Evolutionary conservation across 768 basidiomycete species (phyloP).

Genomic region (Boletellus ananas): DNA sequence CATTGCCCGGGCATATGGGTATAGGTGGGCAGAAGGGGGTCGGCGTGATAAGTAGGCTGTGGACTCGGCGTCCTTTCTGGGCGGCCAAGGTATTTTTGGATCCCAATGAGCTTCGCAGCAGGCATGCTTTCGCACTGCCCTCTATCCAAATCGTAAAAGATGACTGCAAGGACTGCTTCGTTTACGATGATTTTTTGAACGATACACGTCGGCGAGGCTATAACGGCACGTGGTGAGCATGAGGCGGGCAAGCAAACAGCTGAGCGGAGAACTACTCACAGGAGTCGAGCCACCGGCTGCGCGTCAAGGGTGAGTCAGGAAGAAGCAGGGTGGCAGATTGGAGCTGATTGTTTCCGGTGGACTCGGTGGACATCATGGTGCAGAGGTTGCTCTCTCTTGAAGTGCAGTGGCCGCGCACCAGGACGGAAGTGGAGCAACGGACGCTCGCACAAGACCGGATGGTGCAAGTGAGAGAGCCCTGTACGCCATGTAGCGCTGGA

Average conservation of each 20-base stretch:
- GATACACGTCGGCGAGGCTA: constrained; percentile 52
- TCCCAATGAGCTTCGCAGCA: constrained; percentile 56
- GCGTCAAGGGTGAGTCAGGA: constrained; percentile 62
- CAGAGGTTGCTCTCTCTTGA: constrained; percentile 49
- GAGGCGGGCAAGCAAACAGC: constrained; percentile 13
- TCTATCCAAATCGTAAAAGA: constrained; percentile 69
- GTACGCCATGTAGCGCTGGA: constrained; percentile 61
- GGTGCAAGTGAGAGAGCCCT: constrained; percentile 52
- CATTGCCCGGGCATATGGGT: constrained; percentile 33
- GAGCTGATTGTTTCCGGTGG: constrained; percentile 42
- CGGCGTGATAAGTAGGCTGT: constrained; percentile 28
- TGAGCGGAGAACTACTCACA: constrained; percentile 41
- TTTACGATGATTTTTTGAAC: constrained; percentile 71
- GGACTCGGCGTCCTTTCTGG: constrained; percentile 28
- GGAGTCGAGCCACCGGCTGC: constrained; percentile 68
- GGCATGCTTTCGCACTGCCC: constrained; percentile 48
- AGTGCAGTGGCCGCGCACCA: constrained; percentile 46
- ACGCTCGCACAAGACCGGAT: constrained; percentile 51
- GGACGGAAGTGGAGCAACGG: constrained; percentile 62
- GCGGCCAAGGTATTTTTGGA: constrained; percentile 39
- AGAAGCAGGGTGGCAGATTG: constrained; percentile 53
- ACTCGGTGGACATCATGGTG: constrained; percentile 38
- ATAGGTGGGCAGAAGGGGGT: constrained; percentile 29
- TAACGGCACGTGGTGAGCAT: constrained; percentile 30
- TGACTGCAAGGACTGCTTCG: constrained; percentile 55